phyloP scores from a whole-genome alignment of 768 basidiomycete genomes.

The Leccinellum albellum region DNA sequence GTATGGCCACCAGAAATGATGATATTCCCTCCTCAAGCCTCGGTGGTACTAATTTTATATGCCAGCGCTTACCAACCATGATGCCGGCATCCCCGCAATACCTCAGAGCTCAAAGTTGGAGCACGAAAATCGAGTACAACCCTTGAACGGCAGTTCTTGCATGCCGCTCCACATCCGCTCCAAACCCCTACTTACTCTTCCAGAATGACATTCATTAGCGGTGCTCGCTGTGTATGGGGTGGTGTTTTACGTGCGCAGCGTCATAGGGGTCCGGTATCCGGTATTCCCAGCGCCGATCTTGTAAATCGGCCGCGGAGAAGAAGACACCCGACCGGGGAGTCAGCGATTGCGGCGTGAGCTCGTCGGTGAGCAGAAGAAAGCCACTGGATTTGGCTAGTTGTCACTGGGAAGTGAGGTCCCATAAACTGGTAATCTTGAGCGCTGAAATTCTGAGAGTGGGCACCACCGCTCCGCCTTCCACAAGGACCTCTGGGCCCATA shows the following conservation, averaged over 20 bases:
- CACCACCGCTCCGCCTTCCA: neutral
- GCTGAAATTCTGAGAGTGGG: neutral
- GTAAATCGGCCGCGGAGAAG: neutral
- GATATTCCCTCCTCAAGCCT: too few relatives aligned
- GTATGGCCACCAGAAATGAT: too few relatives aligned
- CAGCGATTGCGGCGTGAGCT: neutral
- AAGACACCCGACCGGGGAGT: neutral
- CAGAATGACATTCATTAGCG: constrained; percentile 30
- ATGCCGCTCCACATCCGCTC: neutral
- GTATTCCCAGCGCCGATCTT: neutral
- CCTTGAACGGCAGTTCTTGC: too few relatives aligned
- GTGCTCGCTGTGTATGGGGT: constrained; percentile 25
- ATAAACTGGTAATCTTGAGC: neutral
- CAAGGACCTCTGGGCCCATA: neutral
- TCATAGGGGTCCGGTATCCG: neutral
- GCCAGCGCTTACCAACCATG: too few relatives aligned
- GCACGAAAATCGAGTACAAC: too few relatives aligned
- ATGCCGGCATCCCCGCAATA: too few relatives aligned
- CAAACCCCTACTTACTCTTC: neutral
- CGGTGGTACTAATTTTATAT: too few relatives aligned
- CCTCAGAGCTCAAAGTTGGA: too few relatives aligned
- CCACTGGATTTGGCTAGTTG: too few relatives aligned
- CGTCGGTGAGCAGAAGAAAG: too few relatives aligned
- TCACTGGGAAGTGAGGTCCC: too few relatives aligned
- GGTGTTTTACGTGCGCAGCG: constrained; percentile 30